Evolutionary conservation across 257 asterid genomes (phyloP), one percentile per base, ranked within the genome.

Genomic region (Jasminum sambac): DNA sequence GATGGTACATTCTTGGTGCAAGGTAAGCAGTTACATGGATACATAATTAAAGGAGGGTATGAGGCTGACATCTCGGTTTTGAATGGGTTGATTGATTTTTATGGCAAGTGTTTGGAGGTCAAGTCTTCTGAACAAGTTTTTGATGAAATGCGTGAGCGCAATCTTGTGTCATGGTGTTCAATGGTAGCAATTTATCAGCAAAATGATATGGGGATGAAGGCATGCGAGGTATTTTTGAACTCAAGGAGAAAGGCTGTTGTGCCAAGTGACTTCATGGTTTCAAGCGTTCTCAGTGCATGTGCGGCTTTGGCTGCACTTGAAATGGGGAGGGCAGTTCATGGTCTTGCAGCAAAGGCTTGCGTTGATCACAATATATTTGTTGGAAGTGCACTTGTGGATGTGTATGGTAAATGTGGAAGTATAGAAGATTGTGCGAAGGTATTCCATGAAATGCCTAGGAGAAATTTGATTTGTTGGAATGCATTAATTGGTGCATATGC

Each of bases 381-480:
- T 21, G 97, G 97, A 19, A 94, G 97, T 74, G 96, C 96, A 0
- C 83, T 94, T 21, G 96, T 89, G 11, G 96, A 90, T 84, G 86
- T 94, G 98, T 94, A 94, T 46, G 98, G 92, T 0, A 90, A 91
- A 67, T 94, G 96, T 76, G 98, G 96, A 58, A 81, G 85, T 67
- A 85, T 90, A 24, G 88, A 84, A 52, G 87, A 84, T 58, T 87
- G 98, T 19, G 90, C 86, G 83, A 70, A 68, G 37, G 84, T 82
- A 16, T 90, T 90, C 72, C 66, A 67, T 48, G 78, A 69, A 24
- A 72, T 87, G 84, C 88, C 89, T 8, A 79, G 82, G 58, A 81
- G 83, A 74, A 92, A 92, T 76, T 76, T 89, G 77, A 77, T 89
- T 12, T 79, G 90, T 55, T 94, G 96, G 94, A 94, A 94, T 44